Percentiles rank a stretch among this genome's conserved stretches.
These are phyloP conservation scores for Hemisphaericaspora xylofermentans DNA, from an alignment of 1,139 yeast species.

Conservation along the genomic window DNA sequence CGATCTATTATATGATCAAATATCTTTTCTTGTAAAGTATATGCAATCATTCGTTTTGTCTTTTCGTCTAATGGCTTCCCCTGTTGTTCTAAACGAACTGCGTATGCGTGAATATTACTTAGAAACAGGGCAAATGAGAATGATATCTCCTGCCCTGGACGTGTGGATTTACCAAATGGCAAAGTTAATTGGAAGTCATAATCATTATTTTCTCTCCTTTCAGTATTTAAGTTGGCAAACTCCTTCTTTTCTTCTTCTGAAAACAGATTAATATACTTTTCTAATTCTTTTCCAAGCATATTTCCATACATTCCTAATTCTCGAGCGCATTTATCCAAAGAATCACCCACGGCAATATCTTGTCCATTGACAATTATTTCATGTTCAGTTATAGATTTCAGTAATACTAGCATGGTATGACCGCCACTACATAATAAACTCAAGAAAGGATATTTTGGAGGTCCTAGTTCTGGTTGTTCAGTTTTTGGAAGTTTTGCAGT, in stretches of 20 bases:
- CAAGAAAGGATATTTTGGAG: conserved; percentile 72
- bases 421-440: conserved; percentile 91
- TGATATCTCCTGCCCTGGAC: conserved; percentile 21
- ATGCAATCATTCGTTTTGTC: conserved; percentile 49
- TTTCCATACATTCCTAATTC: conserved; percentile 76
- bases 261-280: conserved; percentile 46
- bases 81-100: background rate
- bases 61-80: conserved; percentile 18
- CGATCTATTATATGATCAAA: conserved; percentile 73
- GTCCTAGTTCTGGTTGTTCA: conserved; percentile 30
- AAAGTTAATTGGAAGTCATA: conserved; percentile 30
- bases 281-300: conserved; percentile 85
- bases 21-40: conserved; percentile 60
- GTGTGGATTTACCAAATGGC: conserved; percentile 24
- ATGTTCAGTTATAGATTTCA: conserved; percentile 61
- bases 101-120: conserved; percentile 48
- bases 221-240: conserved; percentile 23
- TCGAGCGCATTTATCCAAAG: conserved; percentile 89
- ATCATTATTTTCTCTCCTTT: conserved; percentile 22
- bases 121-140: conserved; percentile 83
- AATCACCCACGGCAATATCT: conserved; percentile 93
- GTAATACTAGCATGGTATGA: conserved; percentile 83
- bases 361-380: conserved; percentile 70
- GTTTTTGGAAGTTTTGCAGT: conserved; percentile 55
- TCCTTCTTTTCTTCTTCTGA: conserved; percentile 19